Conservation (phyloP, 2,329 filamentous ascomycete genomes). For the Fusarium sp. region DNA sequence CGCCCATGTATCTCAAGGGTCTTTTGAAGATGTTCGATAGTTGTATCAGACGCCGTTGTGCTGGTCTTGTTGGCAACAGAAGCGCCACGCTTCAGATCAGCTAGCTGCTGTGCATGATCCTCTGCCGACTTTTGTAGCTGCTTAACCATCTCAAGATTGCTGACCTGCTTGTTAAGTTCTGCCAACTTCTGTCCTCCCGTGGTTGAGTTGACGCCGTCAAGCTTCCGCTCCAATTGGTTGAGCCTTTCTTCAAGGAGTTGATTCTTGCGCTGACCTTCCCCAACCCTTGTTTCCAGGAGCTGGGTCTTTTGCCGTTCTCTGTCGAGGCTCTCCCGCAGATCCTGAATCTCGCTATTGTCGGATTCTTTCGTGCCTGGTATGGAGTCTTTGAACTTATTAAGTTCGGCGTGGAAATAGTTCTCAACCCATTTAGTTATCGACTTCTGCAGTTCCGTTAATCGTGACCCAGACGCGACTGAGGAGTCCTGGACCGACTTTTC, state of each 20-base stretch:
- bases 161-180: slow-evolving; percentile 14
- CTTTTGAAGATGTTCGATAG: not conserved
- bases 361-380: not conserved
- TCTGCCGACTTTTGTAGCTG: not conserved
- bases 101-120: slow-evolving; percentile 8
- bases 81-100: not conserved
- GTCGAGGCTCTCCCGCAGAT: slow-evolving; percentile 26
- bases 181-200: slow-evolving; percentile 3
- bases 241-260: slow-evolving; percentile 14
- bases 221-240: slow-evolving; percentile 44
- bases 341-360: slow-evolving; percentile 16
- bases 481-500: not conserved
- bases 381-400: slow-evolving; percentile 28
- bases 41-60: not conserved
- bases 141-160: too few species aligned
- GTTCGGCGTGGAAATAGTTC: slow-evolving; percentile 24
- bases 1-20: slow-evolving; percentile 18
- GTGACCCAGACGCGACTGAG: slow-evolving; percentile 3
- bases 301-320: slow-evolving; percentile 30
- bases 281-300: slow-evolving; percentile 19
- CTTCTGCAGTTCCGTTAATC: slow-evolving; percentile 13
- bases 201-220: slow-evolving; percentile 37
- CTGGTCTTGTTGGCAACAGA: not conserved
- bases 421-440: slow-evolving; percentile 12
- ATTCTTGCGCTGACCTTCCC: too few species aligned